Conservation (phyloP, 306 rosid species). For the Betula pendula region DNA sequence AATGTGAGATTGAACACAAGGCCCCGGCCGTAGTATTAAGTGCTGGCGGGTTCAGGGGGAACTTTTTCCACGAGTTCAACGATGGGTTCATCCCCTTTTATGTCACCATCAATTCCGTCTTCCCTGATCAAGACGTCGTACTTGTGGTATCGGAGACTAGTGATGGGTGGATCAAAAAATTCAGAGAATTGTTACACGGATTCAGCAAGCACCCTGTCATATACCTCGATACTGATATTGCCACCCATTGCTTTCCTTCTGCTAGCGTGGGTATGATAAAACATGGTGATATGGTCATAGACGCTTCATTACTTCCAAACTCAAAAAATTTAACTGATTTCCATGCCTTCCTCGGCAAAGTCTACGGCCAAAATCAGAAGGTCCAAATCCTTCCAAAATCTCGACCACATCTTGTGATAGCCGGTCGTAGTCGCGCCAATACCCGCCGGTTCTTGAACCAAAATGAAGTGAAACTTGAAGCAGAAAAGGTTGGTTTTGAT, state of each 20-base stretch:
- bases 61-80: constrained; percentile 46
- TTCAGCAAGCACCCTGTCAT: constrained; percentile 42
- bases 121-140: constrained; percentile 21
- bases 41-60: neutral
- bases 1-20: constrained; percentile 34
- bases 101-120: constrained; percentile 31
- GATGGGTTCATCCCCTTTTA: constrained; percentile 48
- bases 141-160: constrained; percentile 41
- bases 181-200: constrained; percentile 14
- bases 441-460: constrained; percentile 32
- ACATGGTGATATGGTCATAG: constrained; percentile 38
- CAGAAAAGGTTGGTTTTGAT: constrained; percentile 34
- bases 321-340: constrained; percentile 28
- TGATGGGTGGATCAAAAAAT: constrained; percentile 52
- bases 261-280: constrained; percentile 47
- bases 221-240: constrained; percentile 39
- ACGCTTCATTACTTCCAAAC: constrained; percentile 19
- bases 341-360: constrained; percentile 34
- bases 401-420: constrained; percentile 19
- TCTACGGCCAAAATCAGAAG: constrained; percentile 6
- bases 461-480: constrained; percentile 14
- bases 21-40: constrained; percentile 30
- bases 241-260: constrained; percentile 46
- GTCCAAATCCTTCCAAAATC: neutral
- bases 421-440: neutral